Base-by-base conservation (phyloP, 371 early-diverging fungal genomes). In the Phascolomyces articulosus region DNA sequence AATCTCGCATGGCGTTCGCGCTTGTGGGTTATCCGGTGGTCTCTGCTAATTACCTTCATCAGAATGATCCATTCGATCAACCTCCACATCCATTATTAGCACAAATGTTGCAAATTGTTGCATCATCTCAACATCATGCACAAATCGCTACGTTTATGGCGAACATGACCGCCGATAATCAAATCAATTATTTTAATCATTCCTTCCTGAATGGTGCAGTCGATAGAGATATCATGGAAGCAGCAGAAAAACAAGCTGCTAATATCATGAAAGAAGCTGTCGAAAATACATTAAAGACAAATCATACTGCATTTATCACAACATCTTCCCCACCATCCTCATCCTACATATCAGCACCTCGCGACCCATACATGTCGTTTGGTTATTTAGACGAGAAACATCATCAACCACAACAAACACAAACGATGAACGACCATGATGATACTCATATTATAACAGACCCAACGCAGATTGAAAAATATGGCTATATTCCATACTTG, bases 1-100 rank as follows among this genome's bases (percentile, higher is more conserved):
- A n/a, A 24, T 40, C 40, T 21, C 29, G 29, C 40, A 31, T 40
- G 57, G 40, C 57, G 40, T 40, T 38, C 40, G 57, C 27, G 24
- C 57, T 57, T 57, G 57, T 57, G 40, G 57, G 57, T 24, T 57
- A 57, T 57, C 57, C 57, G 15, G 40, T 57, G 15, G 57, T 38
- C 24, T 16, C 40, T 20, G 20, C 40, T 21, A 10, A 55, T n/a
- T 15, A 29, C 18, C 34, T 29, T 8, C 56, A 20, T 15, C 21
- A 31, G n/a, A n/a, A n/a, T 23, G 21, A 31, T 40, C 57, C 34
- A 20, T 28, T 31, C 18, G 31, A 55, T 6, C 55, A 56, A 13
- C 57, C 40, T 7, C 57, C 57, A 21, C 31, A 38, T 38, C 57
- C 20, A 31, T 10, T 24, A 6, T 15, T 57, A 20, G 40, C 40